These are phyloP conservation scores for Boeremia exigua DNA, from an alignment of 2,329 filamentous ascomycete genomes.

Conservation along the genomic window DNA sequence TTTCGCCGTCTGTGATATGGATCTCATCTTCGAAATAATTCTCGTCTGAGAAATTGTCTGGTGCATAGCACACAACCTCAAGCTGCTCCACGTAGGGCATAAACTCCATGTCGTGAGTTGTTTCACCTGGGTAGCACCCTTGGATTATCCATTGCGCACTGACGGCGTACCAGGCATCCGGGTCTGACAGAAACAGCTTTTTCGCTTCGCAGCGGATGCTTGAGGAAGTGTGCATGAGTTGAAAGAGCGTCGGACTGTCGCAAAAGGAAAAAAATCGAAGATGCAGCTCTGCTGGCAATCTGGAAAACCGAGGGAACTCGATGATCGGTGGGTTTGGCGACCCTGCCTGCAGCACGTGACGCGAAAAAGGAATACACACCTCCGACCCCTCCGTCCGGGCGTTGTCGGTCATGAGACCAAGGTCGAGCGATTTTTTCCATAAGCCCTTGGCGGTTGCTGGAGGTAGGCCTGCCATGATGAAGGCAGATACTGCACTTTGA, in stretches of 20 bases:
- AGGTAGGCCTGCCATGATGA: not conserved
- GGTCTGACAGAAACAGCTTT: conserved; percentile 19
- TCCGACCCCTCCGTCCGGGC: not conserved
- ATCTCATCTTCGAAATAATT: conserved; percentile 7
- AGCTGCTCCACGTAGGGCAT: conserved; percentile 2
- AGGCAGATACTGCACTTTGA: not conserved
- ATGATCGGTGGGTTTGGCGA: not conserved
- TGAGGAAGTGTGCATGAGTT: conserved; percentile 20
- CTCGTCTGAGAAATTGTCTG: conserved; percentile 14
- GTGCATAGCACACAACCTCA: conserved; percentile 5
- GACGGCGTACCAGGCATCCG: conserved; percentile 6
- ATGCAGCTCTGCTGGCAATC: conserved; percentile 19
- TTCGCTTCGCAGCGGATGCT: conserved; percentile 11
- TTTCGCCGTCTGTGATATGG: conserved; percentile 2
- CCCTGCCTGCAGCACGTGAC: not conserved
- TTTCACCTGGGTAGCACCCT: conserved; percentile 10
- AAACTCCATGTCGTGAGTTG: conserved; percentile 1
- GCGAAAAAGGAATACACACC: conserved; percentile 2
- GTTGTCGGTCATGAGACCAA: not conserved
- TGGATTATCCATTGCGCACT: conserved; percentile 13
- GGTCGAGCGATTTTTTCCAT: conserved; percentile 3
- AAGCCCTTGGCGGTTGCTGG: conserved; percentile 2
- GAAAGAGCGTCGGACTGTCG: conserved; percentile 20
- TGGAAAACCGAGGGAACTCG: not conserved
- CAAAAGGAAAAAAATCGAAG: conserved; percentile 16